Evolutionary conservation across 139 green algal species (phyloP), one percentile per base, ranked within the genome.

Genomic region (Coelastrella sp.): DNA sequence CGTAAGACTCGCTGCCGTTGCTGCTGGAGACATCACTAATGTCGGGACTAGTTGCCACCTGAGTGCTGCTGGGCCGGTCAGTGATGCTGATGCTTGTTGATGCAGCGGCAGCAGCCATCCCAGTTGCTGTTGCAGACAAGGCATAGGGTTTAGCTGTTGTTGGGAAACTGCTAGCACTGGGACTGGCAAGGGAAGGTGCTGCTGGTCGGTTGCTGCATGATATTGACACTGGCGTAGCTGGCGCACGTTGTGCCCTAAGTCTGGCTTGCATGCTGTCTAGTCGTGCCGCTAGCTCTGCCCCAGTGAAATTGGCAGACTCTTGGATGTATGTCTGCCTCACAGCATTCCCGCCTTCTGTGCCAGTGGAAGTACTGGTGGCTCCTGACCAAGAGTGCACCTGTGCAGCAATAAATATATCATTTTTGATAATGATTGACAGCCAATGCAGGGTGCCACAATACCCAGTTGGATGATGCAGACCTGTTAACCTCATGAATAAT

Each of bases 271-370:
- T 90, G 85, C 85, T 90, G 59, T 61, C 58, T 7, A 90, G 20
- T 15, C 85, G 73, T 9, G 85, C 85, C 56, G 85, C 73, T 6
- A 90, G 85, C 85, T 90, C 85, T 57, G 85, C 85, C 7, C 85
- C 74, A 24, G 73, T 90, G 72, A 78, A 90, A 20, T 66, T 83
- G 7, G 27, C 11, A 49, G 85, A 90, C 73, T 90, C 85, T 60
- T 90, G 85, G 20, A 90, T 90, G 85, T 90, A 90, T 19, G 35
- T 90, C 73, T 90, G 85, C 19, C 84, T 70, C 22, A 56, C 6
- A 15, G 22, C 58, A 56, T 58, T 7, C 80, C n/a, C 58, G 19
- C 56, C 19, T n/a, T 15, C 59, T 86, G 58, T 24, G 68, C 19
- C 24, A n/a, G 76, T 59, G 11, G 76, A 59, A 8, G 76, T 25